Percentiles rank a stretch among this genome's conserved stretches.
phyloP scores from a whole-genome alignment of 768 basidiomycete species.

The Fomitopsis serialis region DNA sequence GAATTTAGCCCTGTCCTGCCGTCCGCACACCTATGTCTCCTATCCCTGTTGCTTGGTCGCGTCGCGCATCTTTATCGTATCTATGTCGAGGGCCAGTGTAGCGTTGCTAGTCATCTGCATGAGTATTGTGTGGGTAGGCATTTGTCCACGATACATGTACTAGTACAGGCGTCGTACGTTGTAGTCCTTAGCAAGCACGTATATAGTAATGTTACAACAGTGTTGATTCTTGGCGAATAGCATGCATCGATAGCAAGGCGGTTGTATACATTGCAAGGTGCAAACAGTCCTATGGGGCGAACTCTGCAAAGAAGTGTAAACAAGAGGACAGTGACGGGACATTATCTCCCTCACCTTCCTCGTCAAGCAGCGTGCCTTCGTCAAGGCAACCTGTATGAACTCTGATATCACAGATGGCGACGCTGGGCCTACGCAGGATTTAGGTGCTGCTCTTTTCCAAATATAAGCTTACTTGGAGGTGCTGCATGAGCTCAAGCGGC shows the following conservation, averaged over 20 bases:
- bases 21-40: neutral
- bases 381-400: constrained; percentile 75
- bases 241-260: neutral
- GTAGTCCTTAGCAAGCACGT: neutral
- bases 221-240: no score
- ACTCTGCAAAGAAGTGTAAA: neutral
- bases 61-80: constrained; percentile 1
- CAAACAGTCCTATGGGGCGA: constrained; percentile 4
- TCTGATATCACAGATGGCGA: constrained; percentile 74
- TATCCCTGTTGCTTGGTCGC: neutral
- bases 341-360: constrained; percentile 56
- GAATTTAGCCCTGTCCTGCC: neutral
- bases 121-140: neutral
- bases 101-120: neutral
- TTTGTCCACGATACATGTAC: neutral
- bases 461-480: constrained; percentile 57
- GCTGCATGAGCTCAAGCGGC: constrained; percentile 66
- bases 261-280: no score
- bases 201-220: neutral
- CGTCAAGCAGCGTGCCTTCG: constrained; percentile 79
- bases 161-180: neutral
- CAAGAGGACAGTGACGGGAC: no score
- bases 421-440: constrained; percentile 55
- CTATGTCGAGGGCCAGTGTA: neutral
- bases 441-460: constrained; percentile 10